Evolutionary conservation across 768 basidiomycete genomes (phyloP).

Genomic region (Mycena indigotica): DNA sequence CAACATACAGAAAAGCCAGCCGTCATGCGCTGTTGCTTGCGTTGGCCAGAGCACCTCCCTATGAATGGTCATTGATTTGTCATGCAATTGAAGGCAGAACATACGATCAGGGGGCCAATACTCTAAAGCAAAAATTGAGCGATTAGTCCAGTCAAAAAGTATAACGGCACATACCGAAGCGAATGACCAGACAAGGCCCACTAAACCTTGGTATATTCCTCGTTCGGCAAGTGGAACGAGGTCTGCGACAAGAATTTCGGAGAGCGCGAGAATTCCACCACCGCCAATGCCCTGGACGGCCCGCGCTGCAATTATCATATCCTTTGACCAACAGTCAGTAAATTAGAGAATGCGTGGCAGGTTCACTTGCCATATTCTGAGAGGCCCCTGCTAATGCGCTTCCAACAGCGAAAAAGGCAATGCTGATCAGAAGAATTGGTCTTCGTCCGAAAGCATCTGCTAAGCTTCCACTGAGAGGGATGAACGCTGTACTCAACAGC

Average conservation of each 20-base stretch:
- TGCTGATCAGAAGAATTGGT: conserved; percentile 32
- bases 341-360: background rate
- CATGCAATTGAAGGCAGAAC: background rate
- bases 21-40: conserved; percentile 28
- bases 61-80: background rate
- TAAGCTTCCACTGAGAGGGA: conserved; percentile 40
- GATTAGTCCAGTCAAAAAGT: background rate
- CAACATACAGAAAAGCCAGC: conserved; percentile 32
- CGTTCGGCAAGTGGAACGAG: conserved; percentile 46
- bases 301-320: conserved; percentile 43
- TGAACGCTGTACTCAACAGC: conserved; percentile 40
- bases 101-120: conserved; percentile 21
- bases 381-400: conserved; percentile 45
- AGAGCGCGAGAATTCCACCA: conserved; percentile 37
- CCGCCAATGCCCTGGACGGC: conserved; percentile 37
- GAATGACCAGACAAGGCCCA: conserved; percentile 35
- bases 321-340: background rate
- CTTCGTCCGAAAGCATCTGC: conserved; percentile 39
- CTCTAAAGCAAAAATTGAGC: conserved; percentile 1
- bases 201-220: conserved; percentile 36
- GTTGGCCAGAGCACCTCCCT: conserved; percentile 28
- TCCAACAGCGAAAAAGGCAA: conserved; percentile 42
- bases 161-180: conserved; percentile 28
- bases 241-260: conserved; percentile 45
- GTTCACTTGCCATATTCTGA: conserved; percentile 33